A percentile compares a stretch with the other conserved stretches of the same genome.
These are phyloP conservation scores for Dimocarpus longan DNA, from an alignment of 345 rosid genomes.

Conservation along the genomic window DNA sequence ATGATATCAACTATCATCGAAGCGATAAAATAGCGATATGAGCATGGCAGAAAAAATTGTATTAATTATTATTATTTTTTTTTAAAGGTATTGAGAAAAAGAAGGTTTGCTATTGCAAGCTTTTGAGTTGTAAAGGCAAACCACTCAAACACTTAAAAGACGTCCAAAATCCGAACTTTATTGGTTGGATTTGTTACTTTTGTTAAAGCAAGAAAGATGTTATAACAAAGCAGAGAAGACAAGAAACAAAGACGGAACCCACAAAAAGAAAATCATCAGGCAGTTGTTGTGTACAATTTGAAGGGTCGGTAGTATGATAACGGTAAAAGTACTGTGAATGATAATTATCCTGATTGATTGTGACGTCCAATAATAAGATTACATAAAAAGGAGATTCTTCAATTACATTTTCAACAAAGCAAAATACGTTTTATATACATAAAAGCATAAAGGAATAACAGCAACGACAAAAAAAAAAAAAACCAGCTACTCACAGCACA, in stretches of 20 bases:
- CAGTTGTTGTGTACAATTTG: not conserved
- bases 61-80: no score
- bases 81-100: no score
- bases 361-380: no score
- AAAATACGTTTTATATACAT: no score
- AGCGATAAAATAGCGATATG: no score
- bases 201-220: not conserved
- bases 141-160: not conserved
- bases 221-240: not conserved
- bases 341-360: no score
- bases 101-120: not conserved
- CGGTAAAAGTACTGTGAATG: no score
- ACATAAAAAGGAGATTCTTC: not conserved
- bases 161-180: not conserved
- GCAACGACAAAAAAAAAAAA: no score
- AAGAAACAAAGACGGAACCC: not conserved
- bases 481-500: no score
- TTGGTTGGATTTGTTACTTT: not conserved
- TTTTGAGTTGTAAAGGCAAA: slow-evolving; percentile 17
- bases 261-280: not conserved
- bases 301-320: no score
- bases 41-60: no score
- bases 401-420: not conserved
- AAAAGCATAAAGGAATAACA: not conserved
- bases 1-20: no score